phyloP scores from a whole-genome alignment of 2,329 filamentous ascomycete species.

The Fusarium mundagurra region DNA sequence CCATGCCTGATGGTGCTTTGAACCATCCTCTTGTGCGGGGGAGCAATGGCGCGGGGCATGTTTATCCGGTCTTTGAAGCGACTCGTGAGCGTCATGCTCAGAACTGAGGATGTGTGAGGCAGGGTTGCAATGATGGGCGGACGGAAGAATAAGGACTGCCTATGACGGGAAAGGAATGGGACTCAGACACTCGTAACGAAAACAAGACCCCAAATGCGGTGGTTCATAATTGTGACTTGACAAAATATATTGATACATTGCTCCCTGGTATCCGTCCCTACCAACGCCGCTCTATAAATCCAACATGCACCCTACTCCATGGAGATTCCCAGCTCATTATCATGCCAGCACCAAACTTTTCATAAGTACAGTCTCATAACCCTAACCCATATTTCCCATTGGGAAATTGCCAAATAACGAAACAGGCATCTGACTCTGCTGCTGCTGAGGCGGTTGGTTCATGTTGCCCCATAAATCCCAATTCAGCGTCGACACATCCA shows the following conservation, averaged over 20 bases:
- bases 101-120: background rate
- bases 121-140: too few relatives aligned
- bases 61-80: background rate
- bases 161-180: background rate
- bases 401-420: constrained; percentile 47
- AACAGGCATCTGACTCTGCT: constrained; percentile 43
- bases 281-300: constrained; percentile 35
- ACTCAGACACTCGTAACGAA: background rate
- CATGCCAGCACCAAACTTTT: constrained; percentile 9
- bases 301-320: constrained; percentile 36
- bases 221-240: background rate
- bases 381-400: constrained; percentile 39
- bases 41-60: background rate
- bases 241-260: constrained; percentile 13
- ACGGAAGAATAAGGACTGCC: background rate
- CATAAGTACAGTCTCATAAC: background rate
- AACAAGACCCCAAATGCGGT: background rate
- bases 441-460: constrained; percentile 29
- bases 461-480: constrained; percentile 58
- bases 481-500: constrained; percentile 56
- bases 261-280: constrained; percentile 10
- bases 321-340: constrained; percentile 28
- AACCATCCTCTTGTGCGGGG: background rate
- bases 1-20: background rate
- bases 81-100: background rate